phyloP scores from a whole-genome alignment of 2,329 filamentous ascomycete species.

The Fusarium nematophilum region DNA sequence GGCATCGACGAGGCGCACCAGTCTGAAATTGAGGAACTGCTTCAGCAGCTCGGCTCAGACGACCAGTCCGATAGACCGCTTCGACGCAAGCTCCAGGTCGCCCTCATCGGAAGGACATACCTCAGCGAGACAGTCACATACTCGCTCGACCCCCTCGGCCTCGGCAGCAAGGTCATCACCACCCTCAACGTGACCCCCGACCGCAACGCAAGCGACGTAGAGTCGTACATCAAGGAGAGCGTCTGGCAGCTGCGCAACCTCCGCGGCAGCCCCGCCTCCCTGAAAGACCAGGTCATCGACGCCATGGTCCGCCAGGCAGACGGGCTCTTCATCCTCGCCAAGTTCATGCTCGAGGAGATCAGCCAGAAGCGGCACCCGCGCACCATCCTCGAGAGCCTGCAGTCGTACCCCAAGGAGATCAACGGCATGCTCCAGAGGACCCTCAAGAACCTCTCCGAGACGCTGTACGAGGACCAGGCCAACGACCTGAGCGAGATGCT shows the following conservation, averaged over 20 bases:
- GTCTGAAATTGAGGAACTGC: slow-evolving; percentile 51
- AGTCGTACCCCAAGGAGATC: slow-evolving; percentile 57
- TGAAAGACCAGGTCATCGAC: slow-evolving; percentile 53
- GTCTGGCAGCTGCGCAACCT: slow-evolving; percentile 54
- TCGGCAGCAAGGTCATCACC: slow-evolving; percentile 47
- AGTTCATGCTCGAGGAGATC: slow-evolving; percentile 63
- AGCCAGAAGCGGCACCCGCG: slow-evolving; percentile 57
- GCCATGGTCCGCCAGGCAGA: slow-evolving; percentile 56
- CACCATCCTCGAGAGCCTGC: slow-evolving; percentile 57
- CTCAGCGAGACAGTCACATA: slow-evolving; percentile 52
- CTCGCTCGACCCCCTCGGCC: slow-evolving; percentile 48
- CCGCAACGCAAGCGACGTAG: slow-evolving; percentile 57
- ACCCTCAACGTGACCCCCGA: slow-evolving; percentile 56
- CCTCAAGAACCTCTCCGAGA: slow-evolving; percentile 54
- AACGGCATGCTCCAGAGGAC: slow-evolving; percentile 57
- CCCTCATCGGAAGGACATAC: slow-evolving; percentile 56
- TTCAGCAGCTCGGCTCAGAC: slow-evolving; percentile 48
- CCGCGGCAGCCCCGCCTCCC: slow-evolving; percentile 45
- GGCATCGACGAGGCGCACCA: slow-evolving; percentile 59
- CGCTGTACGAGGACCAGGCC: slow-evolving; percentile 53
- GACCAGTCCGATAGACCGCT: slow-evolving; percentile 35
- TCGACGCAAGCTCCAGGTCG: slow-evolving; percentile 49
- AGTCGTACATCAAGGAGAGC: slow-evolving; percentile 54
- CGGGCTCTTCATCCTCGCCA: slow-evolving; percentile 61
- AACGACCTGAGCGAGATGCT: slow-evolving; percentile 60